phyloP scores from a whole-genome alignment of 2,329 filamentous ascomycete genomes.

The Nemania bipapillata region DNA sequence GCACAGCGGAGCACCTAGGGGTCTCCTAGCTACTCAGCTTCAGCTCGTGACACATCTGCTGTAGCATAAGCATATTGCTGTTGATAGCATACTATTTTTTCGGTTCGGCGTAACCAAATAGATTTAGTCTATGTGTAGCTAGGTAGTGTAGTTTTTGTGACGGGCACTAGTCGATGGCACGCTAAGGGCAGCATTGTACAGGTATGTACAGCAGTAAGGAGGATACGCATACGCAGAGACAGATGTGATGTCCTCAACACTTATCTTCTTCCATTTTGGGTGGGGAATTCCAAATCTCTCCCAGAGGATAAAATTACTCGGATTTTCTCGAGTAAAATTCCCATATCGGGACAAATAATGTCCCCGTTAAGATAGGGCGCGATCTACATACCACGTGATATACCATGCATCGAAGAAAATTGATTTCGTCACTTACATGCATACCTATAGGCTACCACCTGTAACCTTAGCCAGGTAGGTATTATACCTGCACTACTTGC shows the following conservation, averaged over 20 bases:
- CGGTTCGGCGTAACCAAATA: background rate
- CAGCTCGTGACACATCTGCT: background rate
- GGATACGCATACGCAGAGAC: too few relatives aligned
- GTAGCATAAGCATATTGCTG: background rate
- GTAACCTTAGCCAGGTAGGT: too few relatives aligned
- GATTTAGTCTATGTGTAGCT: too few relatives aligned
- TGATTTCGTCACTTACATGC: conserved; percentile 6
- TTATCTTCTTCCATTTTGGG: conserved; percentile 2
- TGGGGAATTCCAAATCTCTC: conserved; percentile 37
- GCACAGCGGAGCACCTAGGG: background rate
- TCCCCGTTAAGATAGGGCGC: conserved; percentile 28
- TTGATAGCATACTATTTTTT: background rate
- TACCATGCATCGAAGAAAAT: conserved; percentile 18
- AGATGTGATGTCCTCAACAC: conserved; percentile 19
- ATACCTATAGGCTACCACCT: background rate
- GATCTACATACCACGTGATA: conserved; percentile 18
- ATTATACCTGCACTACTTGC: background rate
- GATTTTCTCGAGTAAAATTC: conserved; percentile 37
- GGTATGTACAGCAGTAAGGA: background rate
- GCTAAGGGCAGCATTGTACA: background rate
- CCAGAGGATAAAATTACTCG: conserved; percentile 2
- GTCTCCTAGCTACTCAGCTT: background rate
- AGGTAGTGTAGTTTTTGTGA: background rate
- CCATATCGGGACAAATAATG: conserved; percentile 29
- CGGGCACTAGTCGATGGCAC: background rate